These are phyloP conservation scores for Salix purpurea DNA, from an alignment of 345 rosid genomes.

Conservation along the genomic window DNA sequence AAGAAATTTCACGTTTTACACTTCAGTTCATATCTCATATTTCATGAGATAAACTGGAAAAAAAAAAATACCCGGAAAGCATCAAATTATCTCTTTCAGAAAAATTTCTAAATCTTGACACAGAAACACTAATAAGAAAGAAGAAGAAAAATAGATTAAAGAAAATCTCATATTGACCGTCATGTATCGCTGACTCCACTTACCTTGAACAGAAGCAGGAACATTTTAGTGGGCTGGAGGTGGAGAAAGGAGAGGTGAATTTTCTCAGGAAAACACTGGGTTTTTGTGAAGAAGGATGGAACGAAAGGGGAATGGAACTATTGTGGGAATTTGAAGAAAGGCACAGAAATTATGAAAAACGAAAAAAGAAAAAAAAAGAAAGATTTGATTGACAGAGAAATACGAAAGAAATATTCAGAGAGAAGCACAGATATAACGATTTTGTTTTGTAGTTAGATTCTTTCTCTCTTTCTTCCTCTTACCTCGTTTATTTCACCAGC, in stretches of 20 bases:
- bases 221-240: conserved; percentile 3
- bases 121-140: not conserved
- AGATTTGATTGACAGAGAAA: conserved; percentile 19
- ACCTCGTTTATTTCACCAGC: conserved; percentile 15
- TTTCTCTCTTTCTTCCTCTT: not conserved
- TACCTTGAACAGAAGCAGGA: conserved; percentile 12
- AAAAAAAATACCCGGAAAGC: not conserved
- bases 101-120: not conserved
- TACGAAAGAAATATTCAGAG: not conserved
- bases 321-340: not conserved
- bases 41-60: not conserved
- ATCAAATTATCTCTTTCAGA: not conserved
- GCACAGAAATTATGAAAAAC: conserved; percentile 14
- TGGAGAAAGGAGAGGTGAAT: not conserved
- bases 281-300: not conserved
- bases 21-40: not conserved
- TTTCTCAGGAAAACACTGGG: not conserved
- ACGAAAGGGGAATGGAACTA: not conserved
- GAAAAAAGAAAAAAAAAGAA: not conserved
- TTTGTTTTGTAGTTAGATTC: not conserved
- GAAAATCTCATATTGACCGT: not conserved
- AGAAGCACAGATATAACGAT: not conserved
- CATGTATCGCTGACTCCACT: not conserved
- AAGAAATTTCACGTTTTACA: not conserved
- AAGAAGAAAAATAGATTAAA: not conserved